phyloP scores from a whole-genome alignment of 1,284 basidiomycete genomes.

The Grifola frondosa region DNA sequence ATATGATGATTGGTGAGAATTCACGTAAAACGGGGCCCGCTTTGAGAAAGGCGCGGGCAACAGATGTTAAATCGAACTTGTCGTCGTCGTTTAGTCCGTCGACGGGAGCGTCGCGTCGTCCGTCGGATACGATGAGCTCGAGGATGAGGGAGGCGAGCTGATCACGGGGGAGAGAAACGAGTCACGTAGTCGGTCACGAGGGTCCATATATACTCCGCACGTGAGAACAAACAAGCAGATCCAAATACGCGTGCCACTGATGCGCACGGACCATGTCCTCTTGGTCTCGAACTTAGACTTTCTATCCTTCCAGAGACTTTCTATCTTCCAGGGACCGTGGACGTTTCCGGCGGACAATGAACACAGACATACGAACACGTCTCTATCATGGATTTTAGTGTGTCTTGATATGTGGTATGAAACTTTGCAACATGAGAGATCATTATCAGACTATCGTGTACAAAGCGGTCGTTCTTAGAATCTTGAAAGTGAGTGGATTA shows the following conservation, averaged over 20 bases:
- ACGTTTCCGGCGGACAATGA: no score
- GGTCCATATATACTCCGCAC: constrained; percentile 33
- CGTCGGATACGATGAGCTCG: constrained; percentile 19
- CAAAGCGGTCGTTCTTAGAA: no score
- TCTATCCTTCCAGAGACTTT: no score
- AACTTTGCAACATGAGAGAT: no score
- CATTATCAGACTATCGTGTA: no score
- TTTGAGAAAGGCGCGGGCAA: neutral
- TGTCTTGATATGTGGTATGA: no score
- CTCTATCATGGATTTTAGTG: no score
- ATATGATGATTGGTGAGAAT: constrained; percentile 4
- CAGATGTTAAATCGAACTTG: neutral
- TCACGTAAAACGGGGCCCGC: neutral
- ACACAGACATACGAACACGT: no score
- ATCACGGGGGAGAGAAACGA: constrained; percentile 37
- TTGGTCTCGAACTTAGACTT: no score
- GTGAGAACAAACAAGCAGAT: constrained; percentile 33
- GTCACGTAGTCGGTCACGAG: constrained; percentile 36
- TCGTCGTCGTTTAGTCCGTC: constrained; percentile 9
- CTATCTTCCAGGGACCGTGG: no score
- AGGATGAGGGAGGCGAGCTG: constrained; percentile 25
- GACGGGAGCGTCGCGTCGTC: constrained; percentile 17
- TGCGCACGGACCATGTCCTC: constrained; percentile 24
- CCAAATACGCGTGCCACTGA: constrained; percentile 20
- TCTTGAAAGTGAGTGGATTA: no score